Percentiles rank a stretch among this genome's conserved stretches.
These are phyloP conservation scores for Tremella fuciformis DNA, from an alignment of 768 basidiomycete genomes.

Conservation along the genomic window DNA sequence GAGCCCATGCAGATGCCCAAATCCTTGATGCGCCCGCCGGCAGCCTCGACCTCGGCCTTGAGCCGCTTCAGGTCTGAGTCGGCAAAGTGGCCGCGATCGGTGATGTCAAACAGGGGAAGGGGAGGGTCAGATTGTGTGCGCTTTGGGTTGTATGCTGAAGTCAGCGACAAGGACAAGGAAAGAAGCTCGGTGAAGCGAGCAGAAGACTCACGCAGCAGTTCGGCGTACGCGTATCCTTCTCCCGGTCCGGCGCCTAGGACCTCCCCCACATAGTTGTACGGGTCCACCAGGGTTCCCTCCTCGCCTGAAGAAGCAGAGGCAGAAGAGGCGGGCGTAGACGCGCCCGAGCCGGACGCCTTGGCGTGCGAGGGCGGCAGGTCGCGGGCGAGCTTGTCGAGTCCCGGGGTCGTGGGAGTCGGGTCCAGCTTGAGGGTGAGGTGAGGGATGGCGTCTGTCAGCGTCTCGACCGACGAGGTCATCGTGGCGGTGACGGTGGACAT, in stretches of 20 bases:
- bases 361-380: too few relatives aligned
- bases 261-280: constrained; percentile 48
- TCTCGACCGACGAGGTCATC: too few relatives aligned
- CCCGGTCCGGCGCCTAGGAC: constrained; percentile 40
- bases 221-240: constrained; percentile 33
- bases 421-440: too few relatives aligned
- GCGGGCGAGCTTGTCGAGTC: too few relatives aligned
- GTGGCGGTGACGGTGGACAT: too few relatives aligned
- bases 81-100: constrained; percentile 45
- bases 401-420: too few relatives aligned
- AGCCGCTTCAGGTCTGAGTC: constrained; percentile 38
- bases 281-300: constrained; percentile 32
- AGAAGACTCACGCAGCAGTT: constrained; percentile 38
- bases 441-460: too few relatives aligned
- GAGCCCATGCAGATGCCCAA: constrained; percentile 42
- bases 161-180: constrained; percentile 7
- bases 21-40: constrained; percentile 44
- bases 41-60: constrained; percentile 37
- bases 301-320: background rate
- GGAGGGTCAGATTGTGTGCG: constrained; percentile 36
- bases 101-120: constrained; percentile 34
- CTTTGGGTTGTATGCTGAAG: constrained; percentile 38
- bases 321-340: too few relatives aligned
- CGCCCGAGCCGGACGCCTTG: too few relatives aligned
- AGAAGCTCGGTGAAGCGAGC: background rate